Percentiles rank a stretch among this genome's conserved stretches.
These are phyloP conservation scores for Drechslerella stenobrocha DNA, from an alignment of 2,329 filamentous ascomycete genomes.

Conservation along the genomic window DNA sequence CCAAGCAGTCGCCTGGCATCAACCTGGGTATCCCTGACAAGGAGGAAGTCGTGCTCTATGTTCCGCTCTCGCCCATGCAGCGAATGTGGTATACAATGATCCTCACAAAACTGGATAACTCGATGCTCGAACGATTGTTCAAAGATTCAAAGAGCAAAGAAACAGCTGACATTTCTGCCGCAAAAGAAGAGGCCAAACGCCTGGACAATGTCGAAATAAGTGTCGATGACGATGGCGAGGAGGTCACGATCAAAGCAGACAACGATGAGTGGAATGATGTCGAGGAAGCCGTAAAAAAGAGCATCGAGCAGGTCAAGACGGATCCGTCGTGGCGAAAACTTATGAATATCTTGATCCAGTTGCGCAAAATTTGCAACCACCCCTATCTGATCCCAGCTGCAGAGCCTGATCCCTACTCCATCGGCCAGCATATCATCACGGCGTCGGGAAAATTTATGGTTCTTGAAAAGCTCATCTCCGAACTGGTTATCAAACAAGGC, in stretches of 20 bases:
- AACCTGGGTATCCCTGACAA: constrained; percentile 63
- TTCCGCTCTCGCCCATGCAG: constrained; percentile 65
- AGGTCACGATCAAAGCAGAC: constrained; percentile 53
- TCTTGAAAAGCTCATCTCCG: constrained; percentile 60
- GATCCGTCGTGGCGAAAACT: constrained; percentile 59
- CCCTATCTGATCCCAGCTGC: constrained; percentile 61
- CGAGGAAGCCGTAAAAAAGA: constrained; percentile 58
- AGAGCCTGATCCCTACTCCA: constrained; percentile 58
- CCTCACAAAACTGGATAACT: constrained; percentile 62
- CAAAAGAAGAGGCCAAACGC: constrained; percentile 54
- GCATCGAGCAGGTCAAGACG: constrained; percentile 55
- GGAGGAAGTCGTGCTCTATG: constrained; percentile 63
- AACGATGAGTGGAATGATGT: constrained; percentile 59
- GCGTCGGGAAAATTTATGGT: constrained; percentile 64
- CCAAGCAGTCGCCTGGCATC: constrained; percentile 63
- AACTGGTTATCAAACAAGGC: constrained; percentile 59
- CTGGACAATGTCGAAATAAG: constrained; percentile 55
- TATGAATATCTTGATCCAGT: constrained; percentile 63
- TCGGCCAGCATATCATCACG: constrained; percentile 59
- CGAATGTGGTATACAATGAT: constrained; percentile 64
- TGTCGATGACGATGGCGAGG: constrained; percentile 54
- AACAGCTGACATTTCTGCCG: constrained; percentile 52
- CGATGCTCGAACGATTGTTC: constrained; percentile 62
- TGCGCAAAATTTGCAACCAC: constrained; percentile 62
- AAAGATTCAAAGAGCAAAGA: constrained; percentile 58